Evolutionary conservation across 108 stramenopile genomes (phyloP).

Genomic region (Stephanodiscus minutulus): DNA sequence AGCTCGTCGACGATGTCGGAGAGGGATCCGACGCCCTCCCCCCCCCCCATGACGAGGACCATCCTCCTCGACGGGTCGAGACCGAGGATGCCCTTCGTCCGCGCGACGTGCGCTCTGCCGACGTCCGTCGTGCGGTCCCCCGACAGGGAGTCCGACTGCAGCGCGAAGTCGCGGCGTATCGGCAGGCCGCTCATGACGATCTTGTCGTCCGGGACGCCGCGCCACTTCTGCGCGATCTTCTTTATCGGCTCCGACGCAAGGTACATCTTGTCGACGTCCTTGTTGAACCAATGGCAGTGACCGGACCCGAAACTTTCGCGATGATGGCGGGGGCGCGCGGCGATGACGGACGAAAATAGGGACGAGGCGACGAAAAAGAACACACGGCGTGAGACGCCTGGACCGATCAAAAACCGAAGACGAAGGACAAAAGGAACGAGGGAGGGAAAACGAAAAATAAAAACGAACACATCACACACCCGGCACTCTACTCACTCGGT

Average conservation of each 20-base stretch:
- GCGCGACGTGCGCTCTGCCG: conserved; percentile 57
- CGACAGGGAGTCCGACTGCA: conserved; percentile 54
- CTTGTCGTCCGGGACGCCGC: conserved; percentile 73
- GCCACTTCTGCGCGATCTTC: conserved; percentile 66
- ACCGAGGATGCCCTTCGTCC: conserved; percentile 55
- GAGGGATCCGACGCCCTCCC: conserved; percentile 91
- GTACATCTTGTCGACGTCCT: conserved; percentile 83
- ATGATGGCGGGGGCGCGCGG: conserved; percentile 22
- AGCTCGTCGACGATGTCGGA: conserved; percentile 80
- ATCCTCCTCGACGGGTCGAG: conserved; percentile 64
- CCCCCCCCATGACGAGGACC: conserved; percentile 94
- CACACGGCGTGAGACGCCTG: not conserved
- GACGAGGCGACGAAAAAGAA: not conserved
- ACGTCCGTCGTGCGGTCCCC: conserved; percentile 63
- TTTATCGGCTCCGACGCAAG: conserved; percentile 83
- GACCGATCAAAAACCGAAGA: not conserved
- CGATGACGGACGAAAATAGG: conserved; percentile 50
- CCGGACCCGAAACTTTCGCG: conserved; percentile 73
- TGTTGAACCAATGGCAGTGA: conserved; percentile 94
- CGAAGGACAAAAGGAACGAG: not conserved
- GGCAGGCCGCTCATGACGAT: conserved; percentile 92
- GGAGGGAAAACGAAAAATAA: conserved; percentile 8
- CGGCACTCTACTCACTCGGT: conserved; percentile 89
- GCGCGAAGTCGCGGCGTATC: conserved; percentile 88
- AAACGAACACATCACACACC: no score